phyloP scores from a whole-genome alignment of 2,329 filamentous ascomycete genomes.

The Epichloe scottii region DNA sequence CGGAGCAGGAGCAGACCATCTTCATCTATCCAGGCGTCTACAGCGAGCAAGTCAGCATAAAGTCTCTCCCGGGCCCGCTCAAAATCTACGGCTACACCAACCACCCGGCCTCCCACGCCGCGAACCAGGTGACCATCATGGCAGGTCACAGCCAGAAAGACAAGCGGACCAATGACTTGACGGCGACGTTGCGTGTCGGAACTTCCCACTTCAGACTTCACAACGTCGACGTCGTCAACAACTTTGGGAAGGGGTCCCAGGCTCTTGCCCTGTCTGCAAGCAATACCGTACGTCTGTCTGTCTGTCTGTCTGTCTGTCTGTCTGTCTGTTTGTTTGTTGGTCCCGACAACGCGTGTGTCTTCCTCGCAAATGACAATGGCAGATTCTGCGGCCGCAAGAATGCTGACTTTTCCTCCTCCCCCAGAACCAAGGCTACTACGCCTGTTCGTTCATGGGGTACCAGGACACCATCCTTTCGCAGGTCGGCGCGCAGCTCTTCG shows the following conservation, averaged over 20 bases:
- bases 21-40: background rate
- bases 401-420: background rate
- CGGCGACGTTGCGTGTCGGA: constrained; percentile 29
- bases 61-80: constrained; percentile 19
- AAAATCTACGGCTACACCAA: constrained; percentile 47
- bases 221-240: constrained; percentile 42
- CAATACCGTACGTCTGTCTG: constrained; percentile 10
- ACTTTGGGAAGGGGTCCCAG: constrained; percentile 30
- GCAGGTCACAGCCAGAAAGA: constrained; percentile 22
- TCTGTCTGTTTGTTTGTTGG: too few species aligned
- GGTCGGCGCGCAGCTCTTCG: constrained; percentile 33
- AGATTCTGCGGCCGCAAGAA: background rate
- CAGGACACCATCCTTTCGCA: constrained; percentile 37
- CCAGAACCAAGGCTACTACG: constrained; percentile 29
- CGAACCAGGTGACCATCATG: constrained; percentile 43
- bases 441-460: constrained; percentile 30
- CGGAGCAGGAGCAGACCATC: background rate
- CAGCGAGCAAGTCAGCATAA: background rate
- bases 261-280: constrained; percentile 28
- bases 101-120: constrained; percentile 35
- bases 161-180: constrained; percentile 39
- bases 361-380: background rate
- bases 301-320: background rate
- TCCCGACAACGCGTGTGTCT: too few species aligned
- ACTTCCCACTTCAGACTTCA: constrained; percentile 43